These are phyloP conservation scores for Avena atlantica DNA, from an alignment of 176 grass and related monocot genomes.

Conservation along the genomic window DNA sequence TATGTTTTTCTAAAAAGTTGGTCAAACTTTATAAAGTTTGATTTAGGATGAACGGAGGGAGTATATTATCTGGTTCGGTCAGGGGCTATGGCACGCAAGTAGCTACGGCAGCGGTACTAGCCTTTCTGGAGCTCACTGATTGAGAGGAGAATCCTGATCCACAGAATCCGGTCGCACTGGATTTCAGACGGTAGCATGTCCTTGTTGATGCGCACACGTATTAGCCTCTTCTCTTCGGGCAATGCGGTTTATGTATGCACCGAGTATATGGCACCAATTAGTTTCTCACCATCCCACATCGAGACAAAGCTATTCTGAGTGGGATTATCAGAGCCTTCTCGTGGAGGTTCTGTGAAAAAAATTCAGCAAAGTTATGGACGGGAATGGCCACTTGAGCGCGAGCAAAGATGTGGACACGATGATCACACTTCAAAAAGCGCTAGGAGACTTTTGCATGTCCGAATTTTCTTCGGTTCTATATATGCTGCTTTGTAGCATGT, in stretches of 20 bases:
- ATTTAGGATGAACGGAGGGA: too few species aligned
- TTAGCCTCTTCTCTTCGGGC: not conserved
- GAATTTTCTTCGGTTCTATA: slow-evolving; percentile 5
- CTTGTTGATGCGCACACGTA: too few species aligned
- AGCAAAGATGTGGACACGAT: slow-evolving; percentile 44
- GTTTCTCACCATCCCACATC: not conserved
- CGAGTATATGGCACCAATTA: not conserved
- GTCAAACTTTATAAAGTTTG: too few species aligned
- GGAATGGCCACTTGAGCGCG: slow-evolving; percentile 22
- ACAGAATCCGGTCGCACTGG: not conserved
- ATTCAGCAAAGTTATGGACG: not conserved
- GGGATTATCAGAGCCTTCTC: not conserved
- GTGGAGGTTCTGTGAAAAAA: not conserved
- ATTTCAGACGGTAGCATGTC: slow-evolving; percentile 10
- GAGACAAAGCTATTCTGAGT: not conserved
- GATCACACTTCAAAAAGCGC: slow-evolving; percentile 45
- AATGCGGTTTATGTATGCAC: not conserved
- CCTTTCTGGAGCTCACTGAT: slow-evolving; percentile 49
- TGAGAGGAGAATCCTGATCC: slow-evolving; percentile 36
- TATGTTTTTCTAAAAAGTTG: too few species aligned
- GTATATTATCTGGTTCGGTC: not conserved
- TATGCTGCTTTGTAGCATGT: not conserved
- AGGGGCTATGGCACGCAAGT: slow-evolving; percentile 35
- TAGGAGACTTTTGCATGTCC: not conserved
- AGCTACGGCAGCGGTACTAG: slow-evolving; percentile 15